These are phyloP conservation scores for Tetrahymena malaccensis DNA, from an alignment of 73 alveolate genomes.

Conservation along the genomic window DNA sequence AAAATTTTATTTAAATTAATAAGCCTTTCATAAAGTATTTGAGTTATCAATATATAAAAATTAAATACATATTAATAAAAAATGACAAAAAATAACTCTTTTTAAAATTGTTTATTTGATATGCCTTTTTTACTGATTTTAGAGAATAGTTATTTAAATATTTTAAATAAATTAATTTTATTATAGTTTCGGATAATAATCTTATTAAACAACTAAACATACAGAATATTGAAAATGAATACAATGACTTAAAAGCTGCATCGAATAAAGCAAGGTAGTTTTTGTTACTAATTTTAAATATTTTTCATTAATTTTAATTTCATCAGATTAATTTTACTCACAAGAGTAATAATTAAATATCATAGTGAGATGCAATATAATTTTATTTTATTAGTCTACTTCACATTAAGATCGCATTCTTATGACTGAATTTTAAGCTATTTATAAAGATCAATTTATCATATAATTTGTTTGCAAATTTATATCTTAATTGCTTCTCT, in stretches of 20 bases:
- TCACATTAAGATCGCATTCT: not conserved
- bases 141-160: too few relatives aligned
- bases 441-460: not conserved
- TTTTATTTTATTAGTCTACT: too few relatives aligned
- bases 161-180: too few relatives aligned
- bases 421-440: not conserved
- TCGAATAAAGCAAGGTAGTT: not conserved
- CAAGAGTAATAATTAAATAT: not conserved
- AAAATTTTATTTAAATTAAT: too few relatives aligned
- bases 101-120: too few relatives aligned
- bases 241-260: not conserved
- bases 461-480: not conserved
- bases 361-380: too few relatives aligned
- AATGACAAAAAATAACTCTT: too few relatives aligned
- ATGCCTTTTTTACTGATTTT: too few relatives aligned
- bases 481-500: not conserved
- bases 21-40: too few relatives aligned
- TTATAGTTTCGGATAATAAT: not conserved
- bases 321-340: not conserved
- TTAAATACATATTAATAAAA: too few relatives aligned
- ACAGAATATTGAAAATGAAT: not conserved
- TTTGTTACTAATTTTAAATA: not conserved
- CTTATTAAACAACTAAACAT: not conserved
- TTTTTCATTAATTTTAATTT: not conserved
- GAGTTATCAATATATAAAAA: too few relatives aligned